These are phyloP conservation scores for Melampsora americana DNA, from an alignment of 1,284 basidiomycete genomes.

Conservation along the genomic window DNA sequence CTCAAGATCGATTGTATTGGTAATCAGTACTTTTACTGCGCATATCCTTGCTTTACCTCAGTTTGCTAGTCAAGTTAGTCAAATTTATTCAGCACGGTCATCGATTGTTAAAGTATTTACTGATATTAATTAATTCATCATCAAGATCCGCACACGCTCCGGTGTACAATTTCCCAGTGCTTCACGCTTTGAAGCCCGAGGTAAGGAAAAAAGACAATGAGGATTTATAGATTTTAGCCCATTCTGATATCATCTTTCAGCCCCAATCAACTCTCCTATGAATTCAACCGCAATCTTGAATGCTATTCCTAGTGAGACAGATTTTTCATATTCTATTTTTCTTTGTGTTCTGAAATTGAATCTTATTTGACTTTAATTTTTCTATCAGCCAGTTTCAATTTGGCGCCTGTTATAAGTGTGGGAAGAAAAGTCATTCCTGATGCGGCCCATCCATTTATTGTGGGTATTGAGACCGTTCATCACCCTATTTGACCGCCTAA, in stretches of 20 bases:
- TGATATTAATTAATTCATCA: no score
- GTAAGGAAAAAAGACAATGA: neutral
- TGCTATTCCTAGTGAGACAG: neutral
- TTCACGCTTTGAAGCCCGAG: neutral
- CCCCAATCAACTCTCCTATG: neutral
- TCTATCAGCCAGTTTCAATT: neutral
- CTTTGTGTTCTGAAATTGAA: neutral
- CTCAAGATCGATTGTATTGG: no score
- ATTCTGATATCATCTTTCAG: neutral
- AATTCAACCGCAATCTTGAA: neutral
- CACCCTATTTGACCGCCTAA: neutral
- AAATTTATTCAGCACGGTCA: no score
- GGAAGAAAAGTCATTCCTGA: slow-evolving; percentile 40
- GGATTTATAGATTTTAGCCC: neutral
- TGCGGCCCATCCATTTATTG: slow-evolving; percentile 32
- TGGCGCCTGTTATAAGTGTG: slow-evolving; percentile 1
- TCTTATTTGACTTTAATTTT: neutral
- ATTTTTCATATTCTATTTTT: no score
- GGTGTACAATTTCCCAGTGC: neutral
- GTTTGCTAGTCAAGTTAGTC: no score
- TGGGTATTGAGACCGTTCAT: neutral
- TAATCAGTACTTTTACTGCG: no score
- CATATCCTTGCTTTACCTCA: no score
- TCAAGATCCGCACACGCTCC: neutral
- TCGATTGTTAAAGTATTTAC: no score